phyloP scores from a whole-genome alignment of 1,284 basidiomycete genomes.

The Trichosporon faecale region DNA sequence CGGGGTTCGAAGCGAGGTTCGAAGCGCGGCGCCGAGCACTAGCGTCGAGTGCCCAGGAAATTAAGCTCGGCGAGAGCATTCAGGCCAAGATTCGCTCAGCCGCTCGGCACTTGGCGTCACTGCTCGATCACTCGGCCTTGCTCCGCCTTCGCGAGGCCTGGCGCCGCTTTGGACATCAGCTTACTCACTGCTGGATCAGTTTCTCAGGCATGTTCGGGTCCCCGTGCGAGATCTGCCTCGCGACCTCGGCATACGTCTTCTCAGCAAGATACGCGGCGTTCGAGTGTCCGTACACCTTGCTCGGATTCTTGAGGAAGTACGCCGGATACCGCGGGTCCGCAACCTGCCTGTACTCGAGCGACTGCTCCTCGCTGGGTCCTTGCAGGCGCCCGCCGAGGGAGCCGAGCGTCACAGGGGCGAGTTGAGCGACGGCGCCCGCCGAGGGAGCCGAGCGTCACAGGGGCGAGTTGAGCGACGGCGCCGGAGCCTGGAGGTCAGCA shows the following conservation, averaged over 20 bases:
- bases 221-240: constrained; percentile 9
- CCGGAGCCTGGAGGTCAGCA: constrained; percentile 19
- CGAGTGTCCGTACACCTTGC: constrained; percentile 23
- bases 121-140: no score
- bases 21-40: no score
- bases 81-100: no score
- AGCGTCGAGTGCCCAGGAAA: no score
- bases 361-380: constrained; percentile 11
- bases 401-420: constrained; percentile 21
- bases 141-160: no score
- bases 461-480: constrained; percentile 22
- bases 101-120: no score
- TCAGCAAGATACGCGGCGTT: constrained; percentile 25
- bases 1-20: background rate
- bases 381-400: constrained; percentile 4
- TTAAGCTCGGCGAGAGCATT: no score
- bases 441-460: constrained; percentile 19
- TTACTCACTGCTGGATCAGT: constrained; percentile 26
- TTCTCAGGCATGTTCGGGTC: constrained; percentile 19
- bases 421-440: constrained; percentile 16
- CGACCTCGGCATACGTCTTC: constrained; percentile 20
- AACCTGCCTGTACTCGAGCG: constrained; percentile 27
- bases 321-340: constrained; percentile 25
- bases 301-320: constrained; percentile 28
- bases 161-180: background rate